Percentiles rank a stretch among this genome's conserved stretches.
phyloP scores from a whole-genome alignment of 257 asterid genomes.

The Perilla frutescens region DNA sequence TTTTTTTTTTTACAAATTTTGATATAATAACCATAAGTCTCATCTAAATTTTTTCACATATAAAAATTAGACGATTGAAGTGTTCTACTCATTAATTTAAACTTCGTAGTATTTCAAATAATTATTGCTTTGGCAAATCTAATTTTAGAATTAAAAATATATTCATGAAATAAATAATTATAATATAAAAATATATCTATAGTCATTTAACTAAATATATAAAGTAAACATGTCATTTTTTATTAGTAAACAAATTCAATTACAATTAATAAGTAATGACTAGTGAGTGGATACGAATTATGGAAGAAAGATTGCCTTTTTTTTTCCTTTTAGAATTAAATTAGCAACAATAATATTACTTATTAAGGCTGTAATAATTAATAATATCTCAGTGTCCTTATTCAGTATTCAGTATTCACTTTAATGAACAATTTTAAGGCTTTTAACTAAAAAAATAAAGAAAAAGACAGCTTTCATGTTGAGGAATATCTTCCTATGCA shows the following conservation, averaged over 20 bases:
- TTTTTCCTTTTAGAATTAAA: not conserved
- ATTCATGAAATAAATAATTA: not conserved
- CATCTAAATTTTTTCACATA: not conserved
- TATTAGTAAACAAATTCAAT: too few relatives aligned
- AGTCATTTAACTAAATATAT: not conserved
- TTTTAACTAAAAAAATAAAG: not conserved
- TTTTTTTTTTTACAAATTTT: not conserved
- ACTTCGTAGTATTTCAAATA: too few relatives aligned
- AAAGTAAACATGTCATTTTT: not conserved
- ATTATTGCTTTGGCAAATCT: too few relatives aligned
- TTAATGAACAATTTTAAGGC: slow-evolving; percentile 1
- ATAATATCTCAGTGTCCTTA: slow-evolving; percentile 13
- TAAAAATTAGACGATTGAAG: not conserved
- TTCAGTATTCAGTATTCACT: slow-evolving; percentile 26
- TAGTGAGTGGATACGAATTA: not conserved
- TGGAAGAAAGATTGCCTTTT: not conserved
- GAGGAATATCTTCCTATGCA: slow-evolving; percentile 36
- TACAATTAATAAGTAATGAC: not conserved
- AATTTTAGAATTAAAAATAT: too few relatives aligned
- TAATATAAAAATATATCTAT: not conserved
- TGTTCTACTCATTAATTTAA: too few relatives aligned
- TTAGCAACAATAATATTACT: not conserved
- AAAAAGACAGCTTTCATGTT: slow-evolving; percentile 30
- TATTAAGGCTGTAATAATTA: not conserved
- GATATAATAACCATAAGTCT: not conserved